Evolutionary conservation across 257 asterid species (phyloP).

Genomic region (Cordia subcordata): DNA sequence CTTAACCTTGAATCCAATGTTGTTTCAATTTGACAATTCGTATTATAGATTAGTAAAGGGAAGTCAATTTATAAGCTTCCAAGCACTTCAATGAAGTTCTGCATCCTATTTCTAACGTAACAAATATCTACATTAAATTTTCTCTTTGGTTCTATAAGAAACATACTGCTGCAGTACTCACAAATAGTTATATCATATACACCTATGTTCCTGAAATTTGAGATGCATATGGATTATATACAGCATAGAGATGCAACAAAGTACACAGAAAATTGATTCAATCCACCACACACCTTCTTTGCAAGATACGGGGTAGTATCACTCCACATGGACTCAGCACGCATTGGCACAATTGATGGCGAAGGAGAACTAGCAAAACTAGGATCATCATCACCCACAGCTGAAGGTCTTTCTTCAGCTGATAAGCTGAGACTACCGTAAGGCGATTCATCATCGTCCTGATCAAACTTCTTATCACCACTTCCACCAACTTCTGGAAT

Average conservation of each 20-base stretch:
- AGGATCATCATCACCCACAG: constrained; percentile 41
- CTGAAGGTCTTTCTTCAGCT: constrained; percentile 39
- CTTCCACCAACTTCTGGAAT: constrained; percentile 35
- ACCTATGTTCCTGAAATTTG: neutral
- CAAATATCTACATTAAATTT: neutral
- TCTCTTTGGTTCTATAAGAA: neutral
- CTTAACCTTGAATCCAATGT: too few relatives aligned
- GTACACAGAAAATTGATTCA: constrained; percentile 2
- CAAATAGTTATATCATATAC: neutral
- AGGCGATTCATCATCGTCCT: constrained; percentile 69
- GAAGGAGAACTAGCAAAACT: constrained; percentile 31
- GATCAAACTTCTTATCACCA: constrained; percentile 32
- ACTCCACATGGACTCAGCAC: constrained; percentile 68
- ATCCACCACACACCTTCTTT: constrained; percentile 53
- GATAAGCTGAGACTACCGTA: constrained; percentile 49
- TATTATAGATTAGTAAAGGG: too few relatives aligned
- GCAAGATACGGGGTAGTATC: constrained; percentile 67
- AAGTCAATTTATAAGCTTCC: too few relatives aligned
- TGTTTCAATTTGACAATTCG: too few relatives aligned
- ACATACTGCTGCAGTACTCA: neutral
- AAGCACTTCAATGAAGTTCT: neutral
- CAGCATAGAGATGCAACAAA: neutral
- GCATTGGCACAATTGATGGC: constrained; percentile 26
- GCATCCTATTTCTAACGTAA: neutral
- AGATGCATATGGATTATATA: neutral